These are phyloP conservation scores for Acacia crassicarpa DNA, from an alignment of 306 rosid species.

Conservation along the genomic window DNA sequence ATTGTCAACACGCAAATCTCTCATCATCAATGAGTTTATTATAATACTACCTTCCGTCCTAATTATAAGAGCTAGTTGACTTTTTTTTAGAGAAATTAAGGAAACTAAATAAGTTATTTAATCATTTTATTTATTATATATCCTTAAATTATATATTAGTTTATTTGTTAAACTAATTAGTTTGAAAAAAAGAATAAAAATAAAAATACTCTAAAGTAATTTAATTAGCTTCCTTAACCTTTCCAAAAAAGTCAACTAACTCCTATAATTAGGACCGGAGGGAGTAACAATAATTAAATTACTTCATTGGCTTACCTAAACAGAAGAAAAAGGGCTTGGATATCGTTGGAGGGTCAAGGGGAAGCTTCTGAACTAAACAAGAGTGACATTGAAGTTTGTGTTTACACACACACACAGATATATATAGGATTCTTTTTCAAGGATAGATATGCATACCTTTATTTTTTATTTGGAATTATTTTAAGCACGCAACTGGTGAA, in stretches of 20 bases:
- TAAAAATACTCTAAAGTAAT: too few species aligned
- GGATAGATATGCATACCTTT: neutral
- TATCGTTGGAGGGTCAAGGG: neutral
- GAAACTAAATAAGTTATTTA: too few species aligned
- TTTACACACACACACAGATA: neutral
- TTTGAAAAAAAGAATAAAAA: too few species aligned
- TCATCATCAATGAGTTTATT: neutral
- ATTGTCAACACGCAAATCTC: neutral
- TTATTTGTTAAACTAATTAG: too few species aligned
- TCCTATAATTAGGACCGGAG: too few species aligned
- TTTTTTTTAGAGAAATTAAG: too few species aligned
- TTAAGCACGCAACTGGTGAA: neutral
- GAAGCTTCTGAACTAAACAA: neutral
- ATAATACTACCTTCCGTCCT: neutral
- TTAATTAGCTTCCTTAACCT: too few species aligned
- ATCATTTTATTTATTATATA: too few species aligned
- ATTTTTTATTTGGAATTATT: neutral
- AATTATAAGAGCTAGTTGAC: too few species aligned
- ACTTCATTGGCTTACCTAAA: slow-evolving; percentile 1
- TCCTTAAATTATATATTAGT: too few species aligned
- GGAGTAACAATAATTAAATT: neutral
- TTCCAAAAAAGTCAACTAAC: too few species aligned
- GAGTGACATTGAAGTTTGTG: neutral
- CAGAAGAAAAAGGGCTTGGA: neutral
- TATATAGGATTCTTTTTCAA: neutral